Evolutionary conservation across 1,284 basidiomycete species (phyloP).

Genomic region (Pseudozyma pruni): DNA sequence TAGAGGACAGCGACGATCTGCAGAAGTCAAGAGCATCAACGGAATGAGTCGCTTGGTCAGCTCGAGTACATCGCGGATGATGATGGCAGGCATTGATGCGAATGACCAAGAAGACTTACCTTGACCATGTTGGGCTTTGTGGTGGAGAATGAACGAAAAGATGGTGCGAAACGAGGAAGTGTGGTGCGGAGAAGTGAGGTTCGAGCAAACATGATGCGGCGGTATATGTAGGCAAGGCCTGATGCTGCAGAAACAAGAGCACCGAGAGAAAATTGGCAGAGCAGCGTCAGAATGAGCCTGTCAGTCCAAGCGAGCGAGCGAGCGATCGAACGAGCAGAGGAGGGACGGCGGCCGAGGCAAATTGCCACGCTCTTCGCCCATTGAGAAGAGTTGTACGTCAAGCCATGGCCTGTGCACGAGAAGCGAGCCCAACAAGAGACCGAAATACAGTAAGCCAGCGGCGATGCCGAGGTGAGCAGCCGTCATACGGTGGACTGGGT

Average conservation of each 20-base stretch:
- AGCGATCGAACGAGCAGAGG: not conserved
- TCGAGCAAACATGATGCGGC: slow-evolving; percentile 31
- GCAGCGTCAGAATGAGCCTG: slow-evolving; percentile 10
- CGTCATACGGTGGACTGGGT: not conserved
- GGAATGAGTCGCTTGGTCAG: too few relatives aligned
- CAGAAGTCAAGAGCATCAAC: too few relatives aligned
- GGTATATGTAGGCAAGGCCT: slow-evolving; percentile 17
- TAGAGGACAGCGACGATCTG: slow-evolving; percentile 83
- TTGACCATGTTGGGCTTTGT: slow-evolving; percentile 53
- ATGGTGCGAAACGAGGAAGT: slow-evolving; percentile 20
- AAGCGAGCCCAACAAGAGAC: slow-evolving; percentile 3
- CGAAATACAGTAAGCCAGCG: slow-evolving; percentile 1
- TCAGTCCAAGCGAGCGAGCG: not conserved
- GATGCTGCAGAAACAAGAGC: not conserved
- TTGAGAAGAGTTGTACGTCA: not conserved
- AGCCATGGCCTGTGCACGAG: slow-evolving; percentile 27
- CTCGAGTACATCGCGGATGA: too few relatives aligned
- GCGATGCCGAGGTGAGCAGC: too few relatives aligned
- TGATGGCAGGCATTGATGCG: not conserved
- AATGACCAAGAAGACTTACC: slow-evolving; percentile 19
- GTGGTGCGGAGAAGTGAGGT: slow-evolving; percentile 22
- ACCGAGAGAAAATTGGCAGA: not conserved
- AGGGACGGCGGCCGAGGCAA: slow-evolving; percentile 23
- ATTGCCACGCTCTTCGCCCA: slow-evolving; percentile 11
- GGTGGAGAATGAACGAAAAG: slow-evolving; percentile 34